Percentiles rank a stretch among this genome's conserved stretches.
These are phyloP conservation scores for Macaranga tanarius DNA, from an alignment of 441 rosid species.

Conservation along the genomic window DNA sequence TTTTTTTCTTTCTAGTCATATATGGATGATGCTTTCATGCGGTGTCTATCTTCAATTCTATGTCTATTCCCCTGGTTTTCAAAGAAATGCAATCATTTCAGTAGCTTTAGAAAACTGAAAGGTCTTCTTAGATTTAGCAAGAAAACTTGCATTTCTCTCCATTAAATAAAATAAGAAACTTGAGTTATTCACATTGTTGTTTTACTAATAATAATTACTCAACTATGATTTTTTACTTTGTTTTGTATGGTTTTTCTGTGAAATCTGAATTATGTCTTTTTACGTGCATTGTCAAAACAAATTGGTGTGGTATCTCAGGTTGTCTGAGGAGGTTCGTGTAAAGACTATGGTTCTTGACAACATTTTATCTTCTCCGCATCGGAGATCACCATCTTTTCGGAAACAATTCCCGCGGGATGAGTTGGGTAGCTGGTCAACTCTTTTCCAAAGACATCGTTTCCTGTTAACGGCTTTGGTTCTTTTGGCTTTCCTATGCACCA, in stretches of 20 bases:
- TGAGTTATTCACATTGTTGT: not conserved
- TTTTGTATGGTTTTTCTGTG: not conserved
- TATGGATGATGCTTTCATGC: not conserved
- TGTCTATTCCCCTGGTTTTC: not conserved
- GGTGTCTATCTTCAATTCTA: not conserved
- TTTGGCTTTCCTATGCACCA: conserved; percentile 73
- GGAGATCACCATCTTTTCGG: conserved; percentile 66
- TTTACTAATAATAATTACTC: not conserved
- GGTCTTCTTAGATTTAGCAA: not conserved
- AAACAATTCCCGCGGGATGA: conserved; percentile 67
- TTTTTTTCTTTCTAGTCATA: not conserved
- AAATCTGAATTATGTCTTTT: not conserved
- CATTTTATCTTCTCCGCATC: conserved; percentile 66
- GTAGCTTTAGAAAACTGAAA: not conserved
- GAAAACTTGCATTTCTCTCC: not conserved
- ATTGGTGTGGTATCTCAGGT: conserved; percentile 30
- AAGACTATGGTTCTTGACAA: conserved; percentile 67
- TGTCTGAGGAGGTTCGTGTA: conserved; percentile 19
- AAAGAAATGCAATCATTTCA: not conserved
- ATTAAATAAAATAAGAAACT: not conserved
- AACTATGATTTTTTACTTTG: not conserved
- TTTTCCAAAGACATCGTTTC: conserved; percentile 70
- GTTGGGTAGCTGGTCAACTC: conserved; percentile 73
- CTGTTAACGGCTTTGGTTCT: conserved; percentile 74
- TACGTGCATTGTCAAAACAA: not conserved